Percentiles rank a stretch among this genome's conserved stretches.
These are phyloP conservation scores for Eucalyptus pumila DNA, from an alignment of 345 rosid species.

Conservation along the genomic window DNA sequence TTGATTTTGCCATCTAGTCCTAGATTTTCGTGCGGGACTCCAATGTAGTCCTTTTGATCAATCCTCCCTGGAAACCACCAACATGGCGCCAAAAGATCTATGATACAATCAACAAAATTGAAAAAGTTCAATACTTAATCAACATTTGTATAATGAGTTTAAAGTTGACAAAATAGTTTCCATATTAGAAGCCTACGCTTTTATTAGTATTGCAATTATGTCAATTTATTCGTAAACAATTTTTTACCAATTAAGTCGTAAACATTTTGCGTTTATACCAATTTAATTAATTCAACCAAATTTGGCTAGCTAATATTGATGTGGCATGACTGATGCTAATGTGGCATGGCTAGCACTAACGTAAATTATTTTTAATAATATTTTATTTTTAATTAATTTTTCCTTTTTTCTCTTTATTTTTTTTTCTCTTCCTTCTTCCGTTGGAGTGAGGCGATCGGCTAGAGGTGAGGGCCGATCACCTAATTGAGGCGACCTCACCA, in stretches of 20 bases:
- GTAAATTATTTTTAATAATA: too few species aligned
- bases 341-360: accelerated
- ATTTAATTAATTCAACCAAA: too few species aligned
- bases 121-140: not conserved
- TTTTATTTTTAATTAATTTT: too few species aligned
- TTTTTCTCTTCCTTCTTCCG: not conserved
- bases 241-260: too few species aligned
- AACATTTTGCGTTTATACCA: accelerated
- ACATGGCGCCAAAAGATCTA: too few species aligned
- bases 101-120: not conserved
- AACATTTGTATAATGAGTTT: not conserved
- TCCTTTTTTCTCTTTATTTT: too few species aligned
- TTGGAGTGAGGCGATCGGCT: too few species aligned
- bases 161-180: not conserved
- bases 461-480: too few species aligned
- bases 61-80: accelerated
- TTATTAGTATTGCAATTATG: too few species aligned
- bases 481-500: not conserved
- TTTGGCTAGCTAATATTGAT: too few species aligned
- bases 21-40: not conserved
- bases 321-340: not conserved
- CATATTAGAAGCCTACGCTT: not conserved
- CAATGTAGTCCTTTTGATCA: not conserved
- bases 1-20: not conserved
- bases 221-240: accelerated